Evolutionary conservation across 371 early-diverging fungal genomes (phyloP).

Genomic region (Apophysomyces ossiformis): DNA sequence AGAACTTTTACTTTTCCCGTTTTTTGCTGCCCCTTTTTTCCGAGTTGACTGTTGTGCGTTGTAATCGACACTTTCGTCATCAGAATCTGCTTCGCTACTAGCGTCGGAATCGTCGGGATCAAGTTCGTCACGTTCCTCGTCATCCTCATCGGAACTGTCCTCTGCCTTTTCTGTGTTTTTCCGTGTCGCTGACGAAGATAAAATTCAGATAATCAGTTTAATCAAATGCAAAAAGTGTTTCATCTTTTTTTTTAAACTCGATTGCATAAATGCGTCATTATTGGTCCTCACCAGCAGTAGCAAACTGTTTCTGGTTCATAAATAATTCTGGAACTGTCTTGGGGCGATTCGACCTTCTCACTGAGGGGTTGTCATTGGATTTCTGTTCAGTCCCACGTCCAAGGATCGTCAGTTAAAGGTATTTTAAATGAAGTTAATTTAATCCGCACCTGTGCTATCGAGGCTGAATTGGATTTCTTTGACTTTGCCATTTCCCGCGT

Average conservation of each 20-base stretch:
- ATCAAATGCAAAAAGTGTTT: background rate
- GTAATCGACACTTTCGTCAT: constrained; percentile 21
- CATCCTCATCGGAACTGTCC: constrained; percentile 19
- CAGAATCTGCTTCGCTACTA: constrained; percentile 16
- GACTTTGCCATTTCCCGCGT: background rate
- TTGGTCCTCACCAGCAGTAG: background rate
- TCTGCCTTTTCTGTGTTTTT: constrained; percentile 12
- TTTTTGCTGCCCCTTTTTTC: constrained; percentile 13
- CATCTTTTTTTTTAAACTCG: too few relatives aligned
- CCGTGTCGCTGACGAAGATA: constrained; percentile 16
- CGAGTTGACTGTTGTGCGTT: constrained; percentile 16
- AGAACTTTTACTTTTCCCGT: constrained; percentile 11
- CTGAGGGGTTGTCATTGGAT: background rate
- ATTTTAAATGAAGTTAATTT: background rate
- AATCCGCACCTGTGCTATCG: background rate
- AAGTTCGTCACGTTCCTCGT: constrained; percentile 30
- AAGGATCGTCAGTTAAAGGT: too few relatives aligned
- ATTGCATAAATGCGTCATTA: too few relatives aligned
- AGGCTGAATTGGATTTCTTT: background rate
- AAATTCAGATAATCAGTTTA: background rate
- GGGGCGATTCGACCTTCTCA: constrained; percentile 22
- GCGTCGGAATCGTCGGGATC: constrained; percentile 14
- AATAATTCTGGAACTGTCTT: constrained; percentile 37
- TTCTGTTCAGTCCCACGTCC: background rate
- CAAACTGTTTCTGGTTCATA: constrained; percentile 27